Conservation (phyloP, 164 flowering plant species). For the Kalanchoe fedtschenkoi region DNA sequence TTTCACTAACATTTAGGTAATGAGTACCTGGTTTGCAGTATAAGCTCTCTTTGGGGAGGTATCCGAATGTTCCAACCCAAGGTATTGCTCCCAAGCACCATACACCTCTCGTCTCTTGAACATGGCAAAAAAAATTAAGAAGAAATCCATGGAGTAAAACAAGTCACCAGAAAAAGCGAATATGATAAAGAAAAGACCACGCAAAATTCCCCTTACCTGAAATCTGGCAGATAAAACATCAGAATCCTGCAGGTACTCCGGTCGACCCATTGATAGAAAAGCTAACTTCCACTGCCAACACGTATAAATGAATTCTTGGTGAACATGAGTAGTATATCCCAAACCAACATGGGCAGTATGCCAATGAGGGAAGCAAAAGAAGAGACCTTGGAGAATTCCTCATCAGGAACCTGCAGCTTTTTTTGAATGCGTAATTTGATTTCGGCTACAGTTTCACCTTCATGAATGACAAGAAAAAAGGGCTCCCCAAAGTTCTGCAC, state of each 20-base stretch:
- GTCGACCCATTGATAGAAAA: conserved; percentile 69
- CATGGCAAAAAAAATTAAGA: not conserved
- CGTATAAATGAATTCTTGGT: not conserved
- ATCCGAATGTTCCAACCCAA: conserved; percentile 78
- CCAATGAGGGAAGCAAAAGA: not conserved
- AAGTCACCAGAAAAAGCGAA: not conserved
- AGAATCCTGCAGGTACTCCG: conserved; percentile 68
- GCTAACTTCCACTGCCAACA: conserved; percentile 82
- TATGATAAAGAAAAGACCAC: not conserved
- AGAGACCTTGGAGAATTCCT: conserved; percentile 52
- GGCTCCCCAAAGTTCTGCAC: conserved; percentile 81
- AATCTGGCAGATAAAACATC: conserved; percentile 62
- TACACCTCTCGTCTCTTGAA: conserved; percentile 63
- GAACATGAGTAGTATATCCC: not conserved
- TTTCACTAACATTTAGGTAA: not conserved
- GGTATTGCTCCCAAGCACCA: conserved; percentile 95
- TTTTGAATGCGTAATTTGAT: conserved; percentile 65
- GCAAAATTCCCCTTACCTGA: conserved; percentile 34
- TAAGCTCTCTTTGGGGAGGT: conserved; percentile 50
- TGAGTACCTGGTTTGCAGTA: conserved; percentile 51
- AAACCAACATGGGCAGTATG: not conserved
- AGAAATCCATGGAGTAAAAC: not conserved
- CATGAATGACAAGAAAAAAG: conserved; percentile 63
- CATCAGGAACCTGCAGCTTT: conserved; percentile 59
- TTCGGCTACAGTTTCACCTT: conserved; percentile 63